phyloP scores from a whole-genome alignment of 139 green algal genomes.

The Micractinium conductrix region DNA sequence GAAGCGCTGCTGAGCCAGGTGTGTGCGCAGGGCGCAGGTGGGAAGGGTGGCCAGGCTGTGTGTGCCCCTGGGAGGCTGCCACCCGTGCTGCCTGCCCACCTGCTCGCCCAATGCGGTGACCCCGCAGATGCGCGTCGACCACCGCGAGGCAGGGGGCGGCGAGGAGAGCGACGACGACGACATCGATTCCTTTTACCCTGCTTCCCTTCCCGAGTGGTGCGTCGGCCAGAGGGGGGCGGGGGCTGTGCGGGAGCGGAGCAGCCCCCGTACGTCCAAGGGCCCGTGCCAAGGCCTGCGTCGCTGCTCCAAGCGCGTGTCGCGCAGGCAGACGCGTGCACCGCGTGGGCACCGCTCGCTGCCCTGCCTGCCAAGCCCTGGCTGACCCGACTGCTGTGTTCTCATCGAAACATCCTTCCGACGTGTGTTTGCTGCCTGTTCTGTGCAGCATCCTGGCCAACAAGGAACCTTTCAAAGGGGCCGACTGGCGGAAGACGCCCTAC shows the following conservation, averaged over 20 bases:
- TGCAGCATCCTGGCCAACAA: slow-evolving; percentile 56
- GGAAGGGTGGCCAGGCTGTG: neutral
- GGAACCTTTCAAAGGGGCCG: slow-evolving; percentile 69
- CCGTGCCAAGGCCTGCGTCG: no score
- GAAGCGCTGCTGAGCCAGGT: slow-evolving; percentile 23
- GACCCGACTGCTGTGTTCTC: no score
- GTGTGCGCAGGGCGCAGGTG: neutral
- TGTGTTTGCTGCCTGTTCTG: no score
- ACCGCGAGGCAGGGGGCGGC: neutral
- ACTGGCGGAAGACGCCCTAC: slow-evolving; percentile 66
- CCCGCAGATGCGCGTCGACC: slow-evolving; percentile 3
- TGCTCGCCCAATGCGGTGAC: neutral
- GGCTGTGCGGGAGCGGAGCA: no score
- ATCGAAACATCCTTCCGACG: no score
- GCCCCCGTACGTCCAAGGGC: no score
- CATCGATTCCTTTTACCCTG: neutral
- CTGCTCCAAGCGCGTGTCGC: no score
- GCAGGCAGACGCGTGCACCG: no score
- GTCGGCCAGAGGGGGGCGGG: no score
- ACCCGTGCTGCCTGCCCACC: neutral
- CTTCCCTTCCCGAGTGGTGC: neutral
- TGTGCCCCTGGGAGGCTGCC: neutral
- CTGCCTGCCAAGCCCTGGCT: no score
- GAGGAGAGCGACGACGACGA: neutral
- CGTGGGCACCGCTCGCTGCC: no score